phyloP scores from a whole-genome alignment of 2,329 filamentous ascomycete species.

The Nothopassalora personata region DNA sequence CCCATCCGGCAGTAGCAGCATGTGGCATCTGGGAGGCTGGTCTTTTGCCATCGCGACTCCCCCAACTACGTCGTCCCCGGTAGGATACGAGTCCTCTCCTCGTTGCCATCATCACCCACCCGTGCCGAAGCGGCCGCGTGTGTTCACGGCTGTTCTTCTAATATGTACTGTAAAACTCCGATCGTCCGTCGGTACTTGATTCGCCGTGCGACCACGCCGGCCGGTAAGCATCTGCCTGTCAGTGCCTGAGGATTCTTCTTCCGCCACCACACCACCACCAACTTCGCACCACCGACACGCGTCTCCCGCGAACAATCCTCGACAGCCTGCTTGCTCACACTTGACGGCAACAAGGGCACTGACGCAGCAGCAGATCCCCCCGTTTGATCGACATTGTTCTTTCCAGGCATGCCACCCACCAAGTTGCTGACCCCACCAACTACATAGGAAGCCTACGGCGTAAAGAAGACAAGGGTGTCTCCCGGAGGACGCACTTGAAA shows the following conservation, averaged over 20 bases:
- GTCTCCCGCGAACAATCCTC: background rate
- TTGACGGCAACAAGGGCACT: background rate
- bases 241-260: background rate
- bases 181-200: background rate
- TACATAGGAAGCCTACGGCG: no score
- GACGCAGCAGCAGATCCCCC: background rate
- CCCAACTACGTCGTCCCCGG: background rate
- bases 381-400: background rate
- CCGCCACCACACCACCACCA: background rate
- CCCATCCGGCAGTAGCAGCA: background rate
- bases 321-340: background rate
- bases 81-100: background rate
- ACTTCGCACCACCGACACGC: background rate
- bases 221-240: background rate
- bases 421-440: background rate
- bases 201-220: background rate
- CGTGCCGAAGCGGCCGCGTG: background rate
- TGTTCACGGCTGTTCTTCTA: background rate
- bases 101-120: background rate
- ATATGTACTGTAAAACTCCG: no score
- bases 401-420: background rate
- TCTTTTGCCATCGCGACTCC: background rate
- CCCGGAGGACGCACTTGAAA: background rate
- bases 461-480: background rate
- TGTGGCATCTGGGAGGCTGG: background rate